Conservation (phyloP, 371 early-diverging fungal species). For the Rhizopus arrhizus region DNA sequence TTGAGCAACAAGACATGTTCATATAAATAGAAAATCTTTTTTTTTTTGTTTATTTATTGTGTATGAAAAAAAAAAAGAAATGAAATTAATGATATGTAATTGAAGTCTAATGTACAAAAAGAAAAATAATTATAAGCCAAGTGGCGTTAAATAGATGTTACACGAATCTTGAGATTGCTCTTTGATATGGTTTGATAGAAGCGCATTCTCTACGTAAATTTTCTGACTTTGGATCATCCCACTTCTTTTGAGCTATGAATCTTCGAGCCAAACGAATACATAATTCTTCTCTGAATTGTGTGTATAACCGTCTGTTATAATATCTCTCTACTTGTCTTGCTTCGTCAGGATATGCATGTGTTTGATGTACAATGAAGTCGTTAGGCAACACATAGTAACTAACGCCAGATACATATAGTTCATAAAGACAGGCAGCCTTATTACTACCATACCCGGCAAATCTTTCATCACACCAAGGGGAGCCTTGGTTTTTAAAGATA, state of each 20-base stretch:
- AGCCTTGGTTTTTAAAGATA: conserved; percentile 53
- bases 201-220: conserved; percentile 54
- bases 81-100: no score
- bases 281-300: conserved; percentile 61
- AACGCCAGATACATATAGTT: conserved; percentile 64
- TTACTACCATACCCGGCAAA: conserved; percentile 70
- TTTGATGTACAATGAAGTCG: conserved; percentile 67
- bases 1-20: no score
- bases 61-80: no score
- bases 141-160: conserved; percentile 1
- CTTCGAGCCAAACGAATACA: conserved; percentile 60
- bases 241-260: conserved; percentile 54
- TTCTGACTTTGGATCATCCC: conserved; percentile 44
- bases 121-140: no score
- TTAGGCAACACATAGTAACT: conserved; percentile 61
- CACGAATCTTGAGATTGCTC: conserved; percentile 32
- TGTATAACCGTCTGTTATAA: conserved; percentile 60
- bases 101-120: no score
- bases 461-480: conserved; percentile 68
- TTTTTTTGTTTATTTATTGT: no score
- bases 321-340: conserved; percentile 61
- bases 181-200: conserved; percentile 32
- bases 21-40: no score
- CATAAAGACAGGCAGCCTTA: conserved; percentile 69
- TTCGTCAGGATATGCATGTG: conserved; percentile 61